Base-by-base conservation (phyloP, 2,329 filamentous ascomycete species). In the Aureobasidium namibiae region DNA sequence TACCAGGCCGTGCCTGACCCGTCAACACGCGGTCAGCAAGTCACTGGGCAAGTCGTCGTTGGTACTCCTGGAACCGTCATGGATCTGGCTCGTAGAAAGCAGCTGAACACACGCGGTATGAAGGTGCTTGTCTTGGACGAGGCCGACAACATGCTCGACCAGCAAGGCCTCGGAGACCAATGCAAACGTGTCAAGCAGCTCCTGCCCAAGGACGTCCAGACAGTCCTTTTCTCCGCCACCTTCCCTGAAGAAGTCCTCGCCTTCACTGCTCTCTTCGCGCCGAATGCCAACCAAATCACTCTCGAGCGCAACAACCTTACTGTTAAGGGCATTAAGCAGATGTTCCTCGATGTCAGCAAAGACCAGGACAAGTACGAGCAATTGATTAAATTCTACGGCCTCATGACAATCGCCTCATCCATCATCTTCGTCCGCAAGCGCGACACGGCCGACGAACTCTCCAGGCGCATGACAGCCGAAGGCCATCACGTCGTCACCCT, bases 381-480 rank as follows among this genome's bases (percentile, higher is more conserved):
- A 60, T 83, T 99, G 8, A 88, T 95, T 72, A 90, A 92, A 70
- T 88, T 99, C 61, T 99, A 99, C 71, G 92, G 92, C 60, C 79
- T 97, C 45, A 92, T 99, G 83, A 96, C 92, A 16, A 91, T 97
- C 67, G 92, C 92, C 5, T 96, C 92, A 8, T 97, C 94, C 0
- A 96, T 99, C 69, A 97, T 99, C 67, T 99, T 99, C 69, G 92
- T 97, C 73, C 90, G 87, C 88, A 94, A 88, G 54, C 88, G 92
- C 70, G 84, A 88, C 63, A 96, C 92, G 56, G 94, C 94, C 23
- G 82, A 81, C 58, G 84, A 90, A 70, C 96, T 99, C 63, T 87
- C 95, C 73, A 80, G 82, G 61, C 88, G 90, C 65, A 95, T 99
- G 90, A 81, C 84, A 23, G 82, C 81, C 1, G 92, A 97, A 69